Evolutionary conservation across 495 filamentous ascomycete genomes (phyloP).

Genomic region (Trichoderma gamsii): DNA sequence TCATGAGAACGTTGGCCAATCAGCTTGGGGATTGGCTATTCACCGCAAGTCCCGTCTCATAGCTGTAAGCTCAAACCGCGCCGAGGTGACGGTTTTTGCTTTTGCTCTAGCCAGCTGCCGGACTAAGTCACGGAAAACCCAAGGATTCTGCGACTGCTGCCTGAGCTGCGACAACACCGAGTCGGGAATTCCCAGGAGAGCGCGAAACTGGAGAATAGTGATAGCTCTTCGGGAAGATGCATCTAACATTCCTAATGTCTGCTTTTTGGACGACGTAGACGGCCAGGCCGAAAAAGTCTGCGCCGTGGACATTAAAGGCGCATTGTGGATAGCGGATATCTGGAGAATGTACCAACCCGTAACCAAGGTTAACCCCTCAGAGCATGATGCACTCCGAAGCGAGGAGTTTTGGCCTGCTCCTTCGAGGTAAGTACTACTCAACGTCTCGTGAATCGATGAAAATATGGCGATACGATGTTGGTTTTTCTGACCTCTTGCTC

Average conservation of each 20-base stretch:
- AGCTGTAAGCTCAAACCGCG: conserved; percentile 70
- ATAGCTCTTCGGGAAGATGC: conserved; percentile 28
- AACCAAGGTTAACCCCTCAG: not conserved
- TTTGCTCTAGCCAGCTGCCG: conserved; percentile 51
- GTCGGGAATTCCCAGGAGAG: conserved; percentile 28
- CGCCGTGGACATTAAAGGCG: conserved; percentile 67
- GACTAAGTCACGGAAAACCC: conserved; percentile 22
- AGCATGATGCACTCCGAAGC: not conserved
- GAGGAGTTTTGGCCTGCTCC: conserved; percentile 5
- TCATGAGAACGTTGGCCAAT: conserved; percentile 63
- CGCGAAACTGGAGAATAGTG: conserved; percentile 38
- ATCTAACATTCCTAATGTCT: conserved; percentile 70
- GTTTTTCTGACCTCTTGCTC: conserved; percentile 18
- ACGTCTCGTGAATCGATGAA: too few species aligned
- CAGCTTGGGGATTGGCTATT: conserved; percentile 86
- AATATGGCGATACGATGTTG: not conserved
- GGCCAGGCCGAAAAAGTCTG: conserved; percentile 61
- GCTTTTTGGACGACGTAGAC: conserved; percentile 61
- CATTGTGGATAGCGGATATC: conserved; percentile 60
- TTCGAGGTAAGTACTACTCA: not conserved
- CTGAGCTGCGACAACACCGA: conserved; percentile 22
- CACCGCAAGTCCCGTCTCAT: conserved; percentile 73
- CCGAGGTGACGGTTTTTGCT: conserved; percentile 63
- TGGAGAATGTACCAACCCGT: conserved; percentile 35
- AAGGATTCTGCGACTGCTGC: conserved; percentile 21